Evolutionary conservation across 345 rosid species (phyloP), one percentile per base, ranked within the genome.

Genomic region (Eucalyptus regnans): DNA sequence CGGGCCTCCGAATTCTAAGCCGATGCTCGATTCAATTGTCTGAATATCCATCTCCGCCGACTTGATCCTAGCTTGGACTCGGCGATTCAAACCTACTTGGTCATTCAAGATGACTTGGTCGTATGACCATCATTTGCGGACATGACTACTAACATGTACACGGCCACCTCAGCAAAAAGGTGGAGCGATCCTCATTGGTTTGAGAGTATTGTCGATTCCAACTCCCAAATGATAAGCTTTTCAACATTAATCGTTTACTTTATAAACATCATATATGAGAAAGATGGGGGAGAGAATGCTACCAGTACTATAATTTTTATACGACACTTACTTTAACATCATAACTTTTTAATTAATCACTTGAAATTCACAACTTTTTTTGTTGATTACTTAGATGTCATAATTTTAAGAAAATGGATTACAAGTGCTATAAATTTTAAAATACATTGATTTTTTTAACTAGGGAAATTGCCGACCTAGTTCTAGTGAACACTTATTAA

Each of bases 371-470:
- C 1, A 52, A 52, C 58, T 52, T 18, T 56, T 23, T 23, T 56
- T 4, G 62, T 56, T 6, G 3, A 56, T 56, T 12, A 60, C 68
- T 3, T 27, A 60, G 6, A 27, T 27, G 16, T 12, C 31, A 27
- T 60, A 27, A 60, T 27, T 27, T 27, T 12, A 60, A 27, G 7
- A 27, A 27, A 27, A 60, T 0, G 0, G 2, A 60, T 27, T 2
- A 60, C 33, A 60, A 60, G 8, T 62, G 3, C 33, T 12, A 27
- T 13, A 62, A 62, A 62, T 62, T 62, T 27, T 12, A 6, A 27
- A 29, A 12, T 3, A 62, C 68, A 27, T 62, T 1, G 8, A 29
- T 12, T 62, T 62, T 62, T 62, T 12, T 8, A 12, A 4, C 31
- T 27, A 62, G 33, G 3, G 31, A 29, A 27, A 27, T 27, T 29